Base-by-base conservation (phyloP, 2,329 filamentous ascomycete genomes). In the Aspergillus awamori region DNA sequence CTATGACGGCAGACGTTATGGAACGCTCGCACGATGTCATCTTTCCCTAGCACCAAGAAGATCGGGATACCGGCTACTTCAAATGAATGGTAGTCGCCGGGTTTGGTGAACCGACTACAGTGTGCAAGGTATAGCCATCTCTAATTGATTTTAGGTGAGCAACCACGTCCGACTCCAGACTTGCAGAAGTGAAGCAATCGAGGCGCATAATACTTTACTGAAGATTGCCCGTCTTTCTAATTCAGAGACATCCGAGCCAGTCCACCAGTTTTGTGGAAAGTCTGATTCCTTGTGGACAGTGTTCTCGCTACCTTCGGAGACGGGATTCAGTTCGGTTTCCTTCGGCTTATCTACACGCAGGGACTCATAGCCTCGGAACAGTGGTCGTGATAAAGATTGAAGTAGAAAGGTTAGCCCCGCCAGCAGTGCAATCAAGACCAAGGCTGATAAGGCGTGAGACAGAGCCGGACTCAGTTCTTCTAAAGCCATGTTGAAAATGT, bases 1-100 rank as follows among this genome's bases (percentile, higher is more conserved):
- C 86, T 79, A 70, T 88, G 86, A 2, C 86, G 77, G 73, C 86
- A 88, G 38, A 87, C 79, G 67, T 88, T 88, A 75, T 88, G 86
- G 70, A 88, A 87, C 15, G 80, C 85, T 60, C 85, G 81, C 70
- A 87, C 81, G 8, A 78, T 77, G 15, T 78, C 76, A 22, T 83
- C 77, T 54, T 83, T 81, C 60, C 85, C 83, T 13, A 75, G 73
- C 58, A 80, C 78, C 24, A 87, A 71, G 66, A 87, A 77, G 65
- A 88, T 81, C 10, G 86, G 79, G 69, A 83, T 86, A n/a, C 81
- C 83, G 13, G 84, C 84, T 2, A 86, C 72, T 11, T 82, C 78
- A 63, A 81, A 87, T 20, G 82, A 80, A 28, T 86, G 77, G 74
- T 83, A 89, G 69, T 87, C 83, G 4, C 86, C 86, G 2, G 78